These are phyloP conservation scores for Dillenia turbinata DNA, from an alignment of 164 flowering plant species.

Conservation along the genomic window DNA sequence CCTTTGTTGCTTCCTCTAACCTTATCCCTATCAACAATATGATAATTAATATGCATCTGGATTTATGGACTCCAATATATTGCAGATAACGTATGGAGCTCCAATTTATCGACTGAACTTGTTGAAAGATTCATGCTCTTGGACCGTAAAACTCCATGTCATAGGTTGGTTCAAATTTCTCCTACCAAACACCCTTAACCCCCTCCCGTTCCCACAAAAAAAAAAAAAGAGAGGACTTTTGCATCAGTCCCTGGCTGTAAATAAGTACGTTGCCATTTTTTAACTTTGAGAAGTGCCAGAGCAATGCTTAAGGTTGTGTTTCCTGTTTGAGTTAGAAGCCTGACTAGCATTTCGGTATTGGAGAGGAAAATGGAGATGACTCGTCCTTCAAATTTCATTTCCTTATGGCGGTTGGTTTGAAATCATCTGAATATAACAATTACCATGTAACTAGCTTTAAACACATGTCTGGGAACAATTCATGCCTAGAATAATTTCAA, in stretches of 20 bases:
- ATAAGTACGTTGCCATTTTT: no score
- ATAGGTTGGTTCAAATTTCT: constrained; percentile 44
- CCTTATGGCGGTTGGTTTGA: neutral
- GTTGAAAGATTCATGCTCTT: constrained; percentile 44
- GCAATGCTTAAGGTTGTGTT: no score
- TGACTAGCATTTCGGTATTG: no score
- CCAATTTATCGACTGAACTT: constrained; percentile 57
- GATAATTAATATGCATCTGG: no score
- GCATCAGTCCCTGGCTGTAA: neutral
- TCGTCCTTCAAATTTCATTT: neutral
- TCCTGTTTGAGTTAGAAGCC: no score
- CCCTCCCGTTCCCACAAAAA: neutral
- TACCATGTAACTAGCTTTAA: no score
- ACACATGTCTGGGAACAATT: no score
- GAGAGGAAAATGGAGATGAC: no score
- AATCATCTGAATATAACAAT: neutral
- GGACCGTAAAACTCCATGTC: constrained; percentile 78
- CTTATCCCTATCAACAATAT: neutral
- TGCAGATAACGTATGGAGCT: constrained; percentile 86
- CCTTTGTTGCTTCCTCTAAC: neutral
- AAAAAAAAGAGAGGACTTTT: neutral
- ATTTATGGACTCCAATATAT: neutral
- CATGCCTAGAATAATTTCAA: neutral
- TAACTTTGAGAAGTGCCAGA: no score
- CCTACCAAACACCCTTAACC: neutral